phyloP scores from a whole-genome alignment of 371 early-diverging fungal species.

The Syncephalis plumigaleata region DNA sequence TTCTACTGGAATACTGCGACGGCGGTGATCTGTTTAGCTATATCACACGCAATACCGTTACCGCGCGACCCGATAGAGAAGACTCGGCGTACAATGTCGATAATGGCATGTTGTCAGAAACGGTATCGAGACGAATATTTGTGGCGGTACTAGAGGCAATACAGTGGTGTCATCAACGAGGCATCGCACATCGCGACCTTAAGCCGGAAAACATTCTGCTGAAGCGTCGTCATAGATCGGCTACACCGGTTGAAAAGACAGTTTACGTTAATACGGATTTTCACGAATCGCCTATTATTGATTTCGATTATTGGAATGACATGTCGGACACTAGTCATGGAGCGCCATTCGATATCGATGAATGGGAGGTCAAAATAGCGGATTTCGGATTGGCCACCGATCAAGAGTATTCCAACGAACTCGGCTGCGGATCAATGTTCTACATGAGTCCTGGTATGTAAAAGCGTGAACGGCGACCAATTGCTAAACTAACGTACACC shows the following conservation, averaged over 20 bases:
- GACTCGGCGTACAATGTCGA: slow-evolving; percentile 4
- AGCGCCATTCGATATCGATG: neutral
- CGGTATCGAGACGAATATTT: slow-evolving; percentile 30
- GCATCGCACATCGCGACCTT: slow-evolving; percentile 53
- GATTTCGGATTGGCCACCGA: slow-evolving; percentile 90
- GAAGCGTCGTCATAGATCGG: neutral
- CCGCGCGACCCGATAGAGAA: too few relatives aligned
- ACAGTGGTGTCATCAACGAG: slow-evolving; percentile 27
- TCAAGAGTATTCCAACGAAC: slow-evolving; percentile 47
- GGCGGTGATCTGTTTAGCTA: slow-evolving; percentile 50
- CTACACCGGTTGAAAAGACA: too few relatives aligned
- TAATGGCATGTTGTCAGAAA: slow-evolving; percentile 24
- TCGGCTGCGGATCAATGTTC: slow-evolving; percentile 81
- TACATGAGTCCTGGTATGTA: slow-evolving; percentile 75
- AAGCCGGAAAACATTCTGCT: slow-evolving; percentile 39
- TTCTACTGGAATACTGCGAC: slow-evolving; percentile 50
- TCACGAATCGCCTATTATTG: slow-evolving; percentile 1
- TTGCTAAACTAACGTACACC: neutral
- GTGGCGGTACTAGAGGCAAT: slow-evolving; percentile 37
- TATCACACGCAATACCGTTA: slow-evolving; percentile 25
- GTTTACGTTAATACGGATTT: too few relatives aligned
- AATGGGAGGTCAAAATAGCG: slow-evolving; percentile 52
- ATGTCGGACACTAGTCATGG: slow-evolving; percentile 1
- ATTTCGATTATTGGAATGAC: neutral
- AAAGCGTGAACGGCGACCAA: neutral